These are phyloP conservation scores for Pythium graminicola DNA, from an alignment of 352 stramenopile genomes.

Conservation along the genomic window DNA sequence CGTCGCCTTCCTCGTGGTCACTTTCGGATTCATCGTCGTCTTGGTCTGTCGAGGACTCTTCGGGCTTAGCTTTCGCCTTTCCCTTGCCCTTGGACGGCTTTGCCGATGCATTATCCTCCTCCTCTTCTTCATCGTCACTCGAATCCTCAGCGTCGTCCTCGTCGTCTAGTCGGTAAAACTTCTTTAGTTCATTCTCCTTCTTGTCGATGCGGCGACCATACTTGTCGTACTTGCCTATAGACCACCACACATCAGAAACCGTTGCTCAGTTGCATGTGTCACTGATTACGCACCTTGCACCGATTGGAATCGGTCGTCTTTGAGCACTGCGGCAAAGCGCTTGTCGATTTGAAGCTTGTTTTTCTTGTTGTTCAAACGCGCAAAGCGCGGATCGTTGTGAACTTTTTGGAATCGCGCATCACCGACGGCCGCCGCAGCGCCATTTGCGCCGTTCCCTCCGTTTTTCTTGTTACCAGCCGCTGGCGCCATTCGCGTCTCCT, in stretches of 20 bases:
- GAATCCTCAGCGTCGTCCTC: slow-evolving; percentile 29
- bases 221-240: slow-evolving; percentile 73
- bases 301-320: slow-evolving; percentile 76
- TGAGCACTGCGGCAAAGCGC: slow-evolving; percentile 63
- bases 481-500: slow-evolving; percentile 7
- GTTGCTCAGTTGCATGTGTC: neutral
- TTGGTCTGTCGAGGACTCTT: slow-evolving; percentile 3
- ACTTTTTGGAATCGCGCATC: slow-evolving; percentile 82
- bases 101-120: slow-evolving; percentile 23
- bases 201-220: slow-evolving; percentile 79
- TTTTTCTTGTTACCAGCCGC: slow-evolving; percentile 33
- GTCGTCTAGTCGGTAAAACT: slow-evolving; percentile 74
- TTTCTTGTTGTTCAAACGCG: slow-evolving; percentile 67
- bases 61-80: slow-evolving; percentile 23
- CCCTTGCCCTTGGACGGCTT: slow-evolving; percentile 26
- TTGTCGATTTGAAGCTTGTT: slow-evolving; percentile 80
- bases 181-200: slow-evolving; percentile 67
- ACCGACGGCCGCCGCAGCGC: slow-evolving; percentile 27
- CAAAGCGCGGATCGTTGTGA: slow-evolving; percentile 82
- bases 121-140: slow-evolving; percentile 10
- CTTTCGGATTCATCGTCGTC: slow-evolving; percentile 22
- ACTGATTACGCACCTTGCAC: too few relatives aligned
- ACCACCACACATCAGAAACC: neutral
- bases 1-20: slow-evolving; percentile 31
- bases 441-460: neutral